Base-by-base conservation (phyloP, 169 alveolate species). In the Babesia gibsoni region DNA sequence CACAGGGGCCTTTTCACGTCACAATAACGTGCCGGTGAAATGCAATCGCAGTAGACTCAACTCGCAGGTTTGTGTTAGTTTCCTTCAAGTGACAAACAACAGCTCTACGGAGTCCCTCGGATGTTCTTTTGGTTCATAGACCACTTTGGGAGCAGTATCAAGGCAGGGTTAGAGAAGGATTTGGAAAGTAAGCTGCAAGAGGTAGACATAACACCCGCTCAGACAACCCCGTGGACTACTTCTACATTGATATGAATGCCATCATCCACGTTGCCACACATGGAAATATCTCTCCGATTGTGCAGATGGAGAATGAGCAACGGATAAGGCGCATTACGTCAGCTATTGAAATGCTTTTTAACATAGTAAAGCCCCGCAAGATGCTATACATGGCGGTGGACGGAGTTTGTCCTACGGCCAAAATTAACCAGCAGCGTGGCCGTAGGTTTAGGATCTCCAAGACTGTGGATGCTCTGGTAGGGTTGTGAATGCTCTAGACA, bases 401-500 rank as follows among this genome's bases (percentile, higher is more conserved):
- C 77, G 99, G 99, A 2, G 99, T 98, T 6, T 99, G 99, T 30
- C 99, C 99, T 14, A 92, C 99, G 61, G 99, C 99, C 10, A 98
- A 98, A 90, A 96, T 98, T 97, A 98, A 97, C 89, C 98, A 98
- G 63, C 98, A 98, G 89, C 88, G 99, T 61, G 93, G 95, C 23
- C 83, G 99, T 52, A 88, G 99, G 65, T 97, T 93, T 84, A 84
- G 90, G 52, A 58, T 37, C 39, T 65, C 61, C 33, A 75, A 75
- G 56, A 49, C 43, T n/a, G 57, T 54, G 41, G 72, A 36, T 39
- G 54, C 53, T 29, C 53, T 54, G 61, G 59, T 64, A 33, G 52
- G 65, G 6, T 4, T n/a, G 16, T 32, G 9, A 6, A 8, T 7
- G 16, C 48, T 8, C 22, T 7, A 5, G 18, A 27, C 57, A 43